These are phyloP conservation scores for Aegilops speltoides DNA, from an alignment of 176 grass and related monocot species.

Conservation along the genomic window DNA sequence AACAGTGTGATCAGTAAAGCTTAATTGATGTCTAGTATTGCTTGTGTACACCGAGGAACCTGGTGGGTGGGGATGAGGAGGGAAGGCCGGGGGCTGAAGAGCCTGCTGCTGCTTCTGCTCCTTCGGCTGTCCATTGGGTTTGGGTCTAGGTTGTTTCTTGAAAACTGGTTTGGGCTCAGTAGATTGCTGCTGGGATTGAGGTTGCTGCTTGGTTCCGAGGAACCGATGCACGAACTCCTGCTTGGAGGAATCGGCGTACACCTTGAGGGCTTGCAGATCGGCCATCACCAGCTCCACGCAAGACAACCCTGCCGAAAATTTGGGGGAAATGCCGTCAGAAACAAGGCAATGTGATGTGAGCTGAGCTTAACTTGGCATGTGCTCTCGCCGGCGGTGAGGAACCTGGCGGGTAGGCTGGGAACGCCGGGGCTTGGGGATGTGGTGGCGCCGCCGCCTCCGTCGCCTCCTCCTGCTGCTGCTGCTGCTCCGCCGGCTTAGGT, in stretches of 20 bases:
- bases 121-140: not conserved
- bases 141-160: not conserved
- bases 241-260: slow-evolving; percentile 52
- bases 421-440: not conserved
- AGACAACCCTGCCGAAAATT: slow-evolving; percentile 37
- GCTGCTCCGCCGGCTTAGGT: slow-evolving; percentile 1
- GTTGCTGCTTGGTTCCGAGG: slow-evolving; percentile 28
- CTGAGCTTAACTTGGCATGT: slow-evolving; percentile 20
- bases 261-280: slow-evolving; percentile 75
- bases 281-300: slow-evolving; percentile 76
- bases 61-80: slow-evolving; percentile 33
- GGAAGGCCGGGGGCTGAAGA: slow-evolving; percentile 36
- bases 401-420: slow-evolving; percentile 67
- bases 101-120: slow-evolving; percentile 24
- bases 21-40: slow-evolving; percentile 4
- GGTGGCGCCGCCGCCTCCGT: not conserved
- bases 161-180: slow-evolving; percentile 22
- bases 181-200: not conserved
- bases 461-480: not conserved
- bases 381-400: not conserved
- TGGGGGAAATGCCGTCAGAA: slow-evolving; percentile 12
- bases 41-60: slow-evolving; percentile 21
- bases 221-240: slow-evolving; percentile 14
- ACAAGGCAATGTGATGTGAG: not conserved
- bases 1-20: slow-evolving; percentile 4